Evolutionary conservation across 1,139 yeast species (phyloP).

Genomic region (Arxiozyma slooffiae): DNA sequence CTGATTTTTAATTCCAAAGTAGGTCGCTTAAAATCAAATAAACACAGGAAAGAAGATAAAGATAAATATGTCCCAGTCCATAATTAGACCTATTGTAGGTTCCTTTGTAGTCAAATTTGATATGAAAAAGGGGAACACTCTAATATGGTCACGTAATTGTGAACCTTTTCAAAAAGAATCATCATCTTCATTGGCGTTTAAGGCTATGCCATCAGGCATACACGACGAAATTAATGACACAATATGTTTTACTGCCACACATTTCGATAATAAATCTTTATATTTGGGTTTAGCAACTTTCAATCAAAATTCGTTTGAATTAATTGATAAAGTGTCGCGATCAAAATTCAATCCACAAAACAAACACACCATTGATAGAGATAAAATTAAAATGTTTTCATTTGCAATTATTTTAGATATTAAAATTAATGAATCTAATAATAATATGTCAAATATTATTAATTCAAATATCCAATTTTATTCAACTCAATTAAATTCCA

Average conservation of each 20-base stretch:
- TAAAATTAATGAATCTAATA: conserved; percentile 29
- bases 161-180: conserved; percentile 8
- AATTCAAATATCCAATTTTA: conserved; percentile 32
- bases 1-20: background rate
- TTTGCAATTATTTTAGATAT: conserved; percentile 45
- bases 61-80: background rate
- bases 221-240: conserved; percentile 51
- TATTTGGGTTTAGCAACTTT: conserved; percentile 43
- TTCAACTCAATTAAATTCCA: conserved; percentile 37
- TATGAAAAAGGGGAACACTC: conserved; percentile 26
- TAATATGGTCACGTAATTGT: conserved; percentile 20
- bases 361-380: conserved; percentile 35
- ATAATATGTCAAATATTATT: conserved; percentile 11
- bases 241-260: conserved; percentile 38
- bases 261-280: conserved; percentile 21
- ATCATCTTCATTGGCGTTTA: conserved; percentile 41
- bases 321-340: conserved; percentile 1
- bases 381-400: conserved; percentile 53
- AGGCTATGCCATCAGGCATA: conserved; percentile 75
- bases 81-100: conserved; percentile 3
- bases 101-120: conserved; percentile 28
- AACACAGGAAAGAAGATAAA: background rate
- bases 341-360: conserved; percentile 7
- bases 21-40: too few relatives aligned
- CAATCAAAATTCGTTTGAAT: conserved; percentile 34